Percentiles rank a stretch among this genome's conserved stretches.
phyloP scores from a whole-genome alignment of 2,329 filamentous ascomycete genomes.

The Sporothrix pallida region DNA sequence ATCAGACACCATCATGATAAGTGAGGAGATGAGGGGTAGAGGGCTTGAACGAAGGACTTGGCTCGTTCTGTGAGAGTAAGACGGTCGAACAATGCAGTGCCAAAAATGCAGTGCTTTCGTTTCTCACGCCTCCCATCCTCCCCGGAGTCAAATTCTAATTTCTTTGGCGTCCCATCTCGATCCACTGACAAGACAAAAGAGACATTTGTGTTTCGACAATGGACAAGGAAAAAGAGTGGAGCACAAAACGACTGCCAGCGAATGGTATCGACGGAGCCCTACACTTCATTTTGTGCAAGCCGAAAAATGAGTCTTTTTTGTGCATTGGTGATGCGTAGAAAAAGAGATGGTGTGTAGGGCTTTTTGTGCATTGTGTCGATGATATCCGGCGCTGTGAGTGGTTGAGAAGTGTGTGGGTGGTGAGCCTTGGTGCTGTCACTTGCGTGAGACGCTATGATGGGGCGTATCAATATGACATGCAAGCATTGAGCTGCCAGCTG shows the following conservation, averaged over 20 bases:
- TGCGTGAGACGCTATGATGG: constrained; percentile 8
- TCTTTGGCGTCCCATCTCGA: background rate
- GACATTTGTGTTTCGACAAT: background rate
- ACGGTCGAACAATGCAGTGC: constrained; percentile 4
- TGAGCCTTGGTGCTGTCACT: background rate
- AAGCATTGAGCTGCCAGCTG: background rate
- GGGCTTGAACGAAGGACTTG: background rate
- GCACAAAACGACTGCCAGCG: background rate
- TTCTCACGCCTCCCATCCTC: background rate
- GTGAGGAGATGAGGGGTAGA: background rate
- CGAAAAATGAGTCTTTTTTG: background rate
- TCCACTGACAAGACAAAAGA: background rate
- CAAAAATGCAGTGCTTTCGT: background rate
- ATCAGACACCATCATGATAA: background rate
- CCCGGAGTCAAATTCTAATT: constrained; percentile 1
- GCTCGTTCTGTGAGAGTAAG: background rate
- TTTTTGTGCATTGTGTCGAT: constrained; percentile 11
- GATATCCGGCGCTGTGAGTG: background rate
- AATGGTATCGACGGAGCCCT: background rate
- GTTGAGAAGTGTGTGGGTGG: background rate
- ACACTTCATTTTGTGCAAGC: background rate
- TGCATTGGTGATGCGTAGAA: background rate
- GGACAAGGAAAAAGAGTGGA: background rate
- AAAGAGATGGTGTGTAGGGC: constrained; percentile 6
- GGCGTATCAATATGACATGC: constrained; percentile 5